Percentiles rank a stretch among this genome's conserved stretches.
phyloP scores from a whole-genome alignment of 768 basidiomycete genomes.

The Exidia glandulosa region DNA sequence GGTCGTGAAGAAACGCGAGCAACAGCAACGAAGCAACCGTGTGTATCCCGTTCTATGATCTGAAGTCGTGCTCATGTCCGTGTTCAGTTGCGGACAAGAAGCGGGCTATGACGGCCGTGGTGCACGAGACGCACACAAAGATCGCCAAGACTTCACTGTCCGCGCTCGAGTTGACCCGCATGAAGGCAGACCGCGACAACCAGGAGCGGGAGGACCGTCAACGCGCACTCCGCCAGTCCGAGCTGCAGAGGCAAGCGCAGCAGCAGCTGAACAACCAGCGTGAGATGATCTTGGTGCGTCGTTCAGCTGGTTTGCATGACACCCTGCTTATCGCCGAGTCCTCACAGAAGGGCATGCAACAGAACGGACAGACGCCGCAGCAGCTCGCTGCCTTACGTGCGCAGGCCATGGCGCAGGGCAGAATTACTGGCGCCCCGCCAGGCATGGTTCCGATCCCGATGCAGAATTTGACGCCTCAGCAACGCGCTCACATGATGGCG shows the following conservation, averaged over 20 bases:
- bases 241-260: slow-evolving; percentile 14
- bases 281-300: background rate
- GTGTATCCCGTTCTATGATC: background rate
- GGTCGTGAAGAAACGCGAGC: slow-evolving; percentile 66
- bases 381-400: too few species aligned
- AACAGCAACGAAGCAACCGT: slow-evolving; percentile 22
- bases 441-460: too few species aligned
- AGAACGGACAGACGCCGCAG: too few species aligned
- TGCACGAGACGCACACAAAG: slow-evolving; percentile 80
- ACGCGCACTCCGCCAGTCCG: slow-evolving; percentile 14
- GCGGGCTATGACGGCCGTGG: slow-evolving; percentile 52
- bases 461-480: too few species aligned
- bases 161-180: slow-evolving; percentile 69
- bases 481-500: too few species aligned
- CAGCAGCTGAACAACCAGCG: background rate
- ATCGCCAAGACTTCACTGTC: slow-evolving; percentile 63
- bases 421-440: too few species aligned
- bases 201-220: slow-evolving; percentile 34
- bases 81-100: slow-evolving; percentile 31
- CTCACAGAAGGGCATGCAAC: too few species aligned
- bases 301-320: slow-evolving; percentile 7
- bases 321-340: too few species aligned
- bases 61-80: background rate
- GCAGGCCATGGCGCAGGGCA: too few species aligned
- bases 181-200: slow-evolving; percentile 70